Evolutionary conservation across 2,329 filamentous ascomycete genomes (phyloP).

Genomic region (Ilyonectria destructans): DNA sequence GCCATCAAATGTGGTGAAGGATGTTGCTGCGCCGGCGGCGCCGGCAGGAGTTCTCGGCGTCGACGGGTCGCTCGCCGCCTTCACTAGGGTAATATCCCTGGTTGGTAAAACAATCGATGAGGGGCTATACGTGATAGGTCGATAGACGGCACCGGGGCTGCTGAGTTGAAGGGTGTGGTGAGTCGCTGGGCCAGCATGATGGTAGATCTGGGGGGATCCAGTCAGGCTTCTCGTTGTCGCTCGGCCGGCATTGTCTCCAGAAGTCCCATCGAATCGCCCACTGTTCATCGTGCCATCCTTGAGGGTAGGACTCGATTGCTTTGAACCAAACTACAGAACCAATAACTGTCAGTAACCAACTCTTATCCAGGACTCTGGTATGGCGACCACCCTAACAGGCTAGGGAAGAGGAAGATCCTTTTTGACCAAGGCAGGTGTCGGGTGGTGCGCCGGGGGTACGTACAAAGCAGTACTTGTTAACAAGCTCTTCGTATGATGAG

Average conservation of each 20-base stretch:
- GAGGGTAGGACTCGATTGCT: slow-evolving; percentile 67
- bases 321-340: slow-evolving; percentile 72
- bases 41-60: slow-evolving; percentile 56
- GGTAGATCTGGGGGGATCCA: slow-evolving; percentile 43
- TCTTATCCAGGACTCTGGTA: slow-evolving; percentile 42
- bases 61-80: slow-evolving; percentile 43
- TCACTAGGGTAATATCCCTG: slow-evolving; percentile 47
- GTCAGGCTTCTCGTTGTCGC: slow-evolving; percentile 31
- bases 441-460: slow-evolving; percentile 71
- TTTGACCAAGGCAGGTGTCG: slow-evolving; percentile 39
- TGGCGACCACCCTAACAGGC: slow-evolving; percentile 41
- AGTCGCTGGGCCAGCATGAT: slow-evolving; percentile 59
- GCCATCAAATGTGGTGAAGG: slow-evolving; percentile 64
- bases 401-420: slow-evolving; percentile 33
- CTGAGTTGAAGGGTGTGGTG: slow-evolving; percentile 60
- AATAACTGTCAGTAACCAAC: slow-evolving; percentile 58
- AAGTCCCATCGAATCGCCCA: slow-evolving; percentile 56
- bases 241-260: slow-evolving; percentile 23
- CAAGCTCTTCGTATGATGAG: slow-evolving; percentile 94
- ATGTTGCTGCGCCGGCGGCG: slow-evolving; percentile 58
- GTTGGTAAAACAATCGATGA: slow-evolving; percentile 41
- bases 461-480: slow-evolving; percentile 99
- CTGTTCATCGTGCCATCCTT: slow-evolving; percentile 65
- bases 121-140: slow-evolving; percentile 39
- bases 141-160: slow-evolving; percentile 33